A percentile compares a stretch with the other conserved stretches of the same genome.
Conservation (phyloP, 768 basidiomycete species). For the Boletus pseudopeckii region DNA sequence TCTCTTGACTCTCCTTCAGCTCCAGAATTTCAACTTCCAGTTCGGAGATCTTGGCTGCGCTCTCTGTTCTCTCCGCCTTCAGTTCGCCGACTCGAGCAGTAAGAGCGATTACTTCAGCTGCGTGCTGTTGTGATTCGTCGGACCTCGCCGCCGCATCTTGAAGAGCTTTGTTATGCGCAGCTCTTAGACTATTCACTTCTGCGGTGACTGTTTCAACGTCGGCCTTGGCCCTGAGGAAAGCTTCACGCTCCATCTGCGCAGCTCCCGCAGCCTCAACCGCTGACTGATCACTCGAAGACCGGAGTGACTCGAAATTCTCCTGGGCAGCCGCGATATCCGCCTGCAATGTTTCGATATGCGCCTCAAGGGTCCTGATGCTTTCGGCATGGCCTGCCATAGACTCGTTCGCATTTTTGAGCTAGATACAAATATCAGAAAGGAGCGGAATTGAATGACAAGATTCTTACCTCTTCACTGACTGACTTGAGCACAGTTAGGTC, state of each 20-base stretch:
- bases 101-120: constrained; percentile 41
- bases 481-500: constrained; percentile 35
- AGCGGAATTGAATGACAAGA: not conserved
- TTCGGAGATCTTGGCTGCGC: constrained; percentile 67
- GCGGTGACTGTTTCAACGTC: constrained; percentile 54
- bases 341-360: constrained; percentile 50
- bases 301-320: constrained; percentile 50
- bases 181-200: constrained; percentile 51
- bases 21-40: constrained; percentile 81
- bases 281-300: constrained; percentile 43
- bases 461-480: constrained; percentile 50
- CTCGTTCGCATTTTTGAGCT: constrained; percentile 54
- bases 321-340: constrained; percentile 47
- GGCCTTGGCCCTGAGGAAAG: constrained; percentile 58
- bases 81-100: constrained; percentile 49
- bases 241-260: constrained; percentile 60
- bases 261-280: constrained; percentile 44
- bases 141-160: constrained; percentile 46
- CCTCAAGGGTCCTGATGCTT: constrained; percentile 45
- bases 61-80: constrained; percentile 68
- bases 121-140: constrained; percentile 45
- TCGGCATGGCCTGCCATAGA: constrained; percentile 41
- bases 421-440: constrained; percentile 6
- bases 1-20: constrained; percentile 66
- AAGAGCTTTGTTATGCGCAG: constrained; percentile 46